These are phyloP conservation scores for Pleurotus cornucopiae DNA, from an alignment of 768 basidiomycete genomes.

Conservation along the genomic window DNA sequence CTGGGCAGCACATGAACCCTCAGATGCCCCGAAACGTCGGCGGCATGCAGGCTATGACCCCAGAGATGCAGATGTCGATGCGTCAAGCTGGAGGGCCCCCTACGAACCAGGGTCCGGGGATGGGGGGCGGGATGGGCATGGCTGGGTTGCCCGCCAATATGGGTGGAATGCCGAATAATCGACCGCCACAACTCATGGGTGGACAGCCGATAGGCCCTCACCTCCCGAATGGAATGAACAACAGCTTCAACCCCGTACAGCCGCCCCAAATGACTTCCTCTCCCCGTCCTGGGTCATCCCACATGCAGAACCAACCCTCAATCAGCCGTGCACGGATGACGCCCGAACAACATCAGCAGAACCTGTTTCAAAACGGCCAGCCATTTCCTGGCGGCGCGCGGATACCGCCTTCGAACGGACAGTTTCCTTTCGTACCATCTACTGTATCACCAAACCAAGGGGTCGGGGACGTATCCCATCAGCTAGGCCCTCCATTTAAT, in stretches of 20 bases:
- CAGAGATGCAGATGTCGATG: constrained; percentile 33
- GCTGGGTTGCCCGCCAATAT: constrained; percentile 17
- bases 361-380: constrained; percentile 36
- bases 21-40: constrained; percentile 28
- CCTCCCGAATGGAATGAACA: constrained; percentile 33
- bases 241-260: constrained; percentile 30
- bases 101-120: neutral
- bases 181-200: constrained; percentile 44
- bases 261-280: constrained; percentile 35
- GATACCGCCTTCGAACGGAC: constrained; percentile 27
- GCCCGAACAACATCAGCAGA: constrained; percentile 28
- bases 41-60: constrained; percentile 33
- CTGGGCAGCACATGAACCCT: constrained; percentile 29
- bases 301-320: constrained; percentile 33
- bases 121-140: neutral
- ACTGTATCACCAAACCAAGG: constrained; percentile 48
- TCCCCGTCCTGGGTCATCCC: constrained; percentile 33
- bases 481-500: constrained; percentile 20
- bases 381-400: constrained; percentile 29
- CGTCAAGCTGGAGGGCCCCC: constrained; percentile 26
- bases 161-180: constrained; percentile 37
- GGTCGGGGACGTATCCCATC: constrained; percentile 35
- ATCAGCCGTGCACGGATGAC: constrained; percentile 39
- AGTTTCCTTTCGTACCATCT: constrained; percentile 40
- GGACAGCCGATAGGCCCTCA: constrained; percentile 28